A percentile compares a stretch with the other conserved stretches of the same genome.
Conservation (phyloP, 306 rosid species). For the Cucurbita ficifolia region DNA sequence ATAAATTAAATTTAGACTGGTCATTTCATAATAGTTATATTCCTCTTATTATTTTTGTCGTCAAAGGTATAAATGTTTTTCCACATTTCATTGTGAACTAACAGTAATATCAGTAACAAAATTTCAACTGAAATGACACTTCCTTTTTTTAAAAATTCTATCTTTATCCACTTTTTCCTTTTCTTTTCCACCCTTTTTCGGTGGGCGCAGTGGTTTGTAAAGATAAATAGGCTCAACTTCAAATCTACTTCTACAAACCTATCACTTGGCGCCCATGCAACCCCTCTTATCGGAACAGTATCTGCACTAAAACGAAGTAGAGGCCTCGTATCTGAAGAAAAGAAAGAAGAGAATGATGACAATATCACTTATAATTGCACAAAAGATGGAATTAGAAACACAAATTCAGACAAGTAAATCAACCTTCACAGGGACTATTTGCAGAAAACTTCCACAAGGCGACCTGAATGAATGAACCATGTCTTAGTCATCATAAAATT, state of each 20-base stretch:
- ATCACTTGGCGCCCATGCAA: slow-evolving; percentile 83
- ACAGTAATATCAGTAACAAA: background rate
- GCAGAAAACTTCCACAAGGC: slow-evolving; percentile 81
- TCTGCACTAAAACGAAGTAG: slow-evolving; percentile 73
- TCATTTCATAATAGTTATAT: background rate
- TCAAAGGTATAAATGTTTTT: background rate
- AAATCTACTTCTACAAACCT: slow-evolving; percentile 36
- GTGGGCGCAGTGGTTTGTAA: background rate
- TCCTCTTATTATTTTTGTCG: background rate
- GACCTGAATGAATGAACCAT: slow-evolving; percentile 37
- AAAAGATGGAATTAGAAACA: slow-evolving; percentile 8
- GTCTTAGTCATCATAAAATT: slow-evolving; percentile 19
- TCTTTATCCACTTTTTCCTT: background rate
- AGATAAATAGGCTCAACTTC: background rate
- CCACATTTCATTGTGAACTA: background rate
- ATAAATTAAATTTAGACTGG: background rate
- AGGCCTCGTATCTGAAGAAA: slow-evolving; percentile 63
- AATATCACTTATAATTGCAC: slow-evolving; percentile 1
- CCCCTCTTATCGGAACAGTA: slow-evolving; percentile 70
- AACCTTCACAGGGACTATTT: slow-evolving; percentile 41
- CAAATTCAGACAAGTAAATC: slow-evolving; percentile 12
- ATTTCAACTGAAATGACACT: background rate
- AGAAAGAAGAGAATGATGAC: slow-evolving; percentile 9
- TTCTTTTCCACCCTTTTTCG: background rate
- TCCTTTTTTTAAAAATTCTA: too few species aligned